A percentile compares a stretch with the other conserved stretches of the same genome.
These are phyloP conservation scores for Starmerella khaoyaiensis DNA, from an alignment of 805 yeast genomes.

Conservation along the genomic window DNA sequence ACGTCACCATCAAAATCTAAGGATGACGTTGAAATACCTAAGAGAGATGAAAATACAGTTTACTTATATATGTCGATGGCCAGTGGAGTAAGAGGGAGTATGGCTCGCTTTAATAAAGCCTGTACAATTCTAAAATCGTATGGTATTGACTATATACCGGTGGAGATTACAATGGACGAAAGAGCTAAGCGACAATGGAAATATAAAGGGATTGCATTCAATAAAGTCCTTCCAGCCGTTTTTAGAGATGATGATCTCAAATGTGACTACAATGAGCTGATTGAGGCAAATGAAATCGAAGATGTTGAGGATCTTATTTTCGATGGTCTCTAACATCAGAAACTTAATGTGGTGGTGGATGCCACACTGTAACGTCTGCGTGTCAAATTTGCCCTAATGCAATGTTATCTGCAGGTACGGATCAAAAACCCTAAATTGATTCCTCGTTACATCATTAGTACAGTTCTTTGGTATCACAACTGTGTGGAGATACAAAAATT, in stretches of 20 bases:
- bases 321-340: conserved; percentile 19
- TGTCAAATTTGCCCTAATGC: not conserved
- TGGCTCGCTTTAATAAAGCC: conserved; percentile 59
- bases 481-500: too few species aligned
- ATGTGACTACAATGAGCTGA: conserved; percentile 74
- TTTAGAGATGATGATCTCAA: conserved; percentile 69
- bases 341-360: not conserved
- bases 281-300: conserved; percentile 58
- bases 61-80: conserved; percentile 72
- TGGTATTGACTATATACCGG: conserved; percentile 47
- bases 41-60: conserved; percentile 28
- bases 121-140: conserved; percentile 63
- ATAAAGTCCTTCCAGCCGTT: conserved; percentile 66
- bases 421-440: too few species aligned
- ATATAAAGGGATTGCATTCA: conserved; percentile 40
- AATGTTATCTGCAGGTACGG: too few species aligned
- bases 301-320: conserved; percentile 23
- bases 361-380: not conserved
- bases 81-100: conserved; percentile 62
- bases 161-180: conserved; percentile 75
- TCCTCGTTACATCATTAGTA: not conserved
- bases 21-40: not conserved
- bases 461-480: not conserved
- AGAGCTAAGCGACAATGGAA: conserved; percentile 73
- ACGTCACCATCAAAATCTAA: not conserved